Percentiles rank a stretch among this genome's conserved stretches.
phyloP scores from a whole-genome alignment of 106 monocot genomes.

The Ottelia alismoides region DNA sequence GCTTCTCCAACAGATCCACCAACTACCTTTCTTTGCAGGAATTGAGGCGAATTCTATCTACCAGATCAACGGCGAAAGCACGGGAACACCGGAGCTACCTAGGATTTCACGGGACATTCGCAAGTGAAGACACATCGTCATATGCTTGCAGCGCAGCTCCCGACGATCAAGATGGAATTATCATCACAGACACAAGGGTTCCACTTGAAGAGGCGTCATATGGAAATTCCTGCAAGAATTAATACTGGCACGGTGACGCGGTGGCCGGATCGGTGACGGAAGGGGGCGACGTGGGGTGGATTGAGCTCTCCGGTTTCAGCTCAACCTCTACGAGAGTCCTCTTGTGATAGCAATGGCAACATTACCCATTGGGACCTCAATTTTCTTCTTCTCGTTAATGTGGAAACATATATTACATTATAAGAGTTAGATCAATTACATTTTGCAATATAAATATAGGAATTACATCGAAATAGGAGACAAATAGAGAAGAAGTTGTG shows the following conservation, averaged over 20 bases:
- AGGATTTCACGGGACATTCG: not conserved
- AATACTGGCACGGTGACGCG: conserved; percentile 6
- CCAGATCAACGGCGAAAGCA: conserved; percentile 6
- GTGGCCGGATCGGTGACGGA: conserved; percentile 2
- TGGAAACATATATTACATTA: no score
- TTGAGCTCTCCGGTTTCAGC: conserved; percentile 22
- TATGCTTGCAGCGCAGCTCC: conserved; percentile 21
- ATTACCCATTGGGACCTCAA: no score
- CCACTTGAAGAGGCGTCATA: conserved; percentile 12
- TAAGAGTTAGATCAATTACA: no score
- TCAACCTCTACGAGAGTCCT: conserved; percentile 23
- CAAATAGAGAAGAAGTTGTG: no score
- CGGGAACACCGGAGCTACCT: no score
- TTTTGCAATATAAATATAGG: no score
- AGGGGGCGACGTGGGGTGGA: not conserved
- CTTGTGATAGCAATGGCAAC: conserved; percentile 11
- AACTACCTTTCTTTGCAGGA: conserved; percentile 31
- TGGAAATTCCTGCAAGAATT: conserved; percentile 13
- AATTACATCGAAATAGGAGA: no score
- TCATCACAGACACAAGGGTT: conserved; percentile 3
- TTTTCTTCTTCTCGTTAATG: no score
- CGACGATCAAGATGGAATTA: conserved; percentile 51
- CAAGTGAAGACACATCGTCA: conserved; percentile 6
- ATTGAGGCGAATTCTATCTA: not conserved
- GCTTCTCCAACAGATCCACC: conserved; percentile 35